Percentiles rank a stretch among this genome's conserved stretches.
phyloP scores from a whole-genome alignment of 164 flowering plant species.

The Tetracentron sinense region DNA sequence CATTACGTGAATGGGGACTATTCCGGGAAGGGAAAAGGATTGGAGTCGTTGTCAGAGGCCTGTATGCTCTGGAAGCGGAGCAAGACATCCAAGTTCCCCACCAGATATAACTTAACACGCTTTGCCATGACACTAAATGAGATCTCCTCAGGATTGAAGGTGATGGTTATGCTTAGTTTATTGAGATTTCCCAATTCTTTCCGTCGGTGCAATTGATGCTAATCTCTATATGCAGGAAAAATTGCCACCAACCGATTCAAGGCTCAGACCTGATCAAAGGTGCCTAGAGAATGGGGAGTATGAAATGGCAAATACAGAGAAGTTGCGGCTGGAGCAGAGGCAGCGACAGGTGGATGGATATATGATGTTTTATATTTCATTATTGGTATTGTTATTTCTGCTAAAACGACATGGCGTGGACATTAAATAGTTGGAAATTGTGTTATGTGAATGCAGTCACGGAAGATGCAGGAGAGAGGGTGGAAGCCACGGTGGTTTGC shows the following conservation, averaged over 20 bases:
- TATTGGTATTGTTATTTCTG: not conserved
- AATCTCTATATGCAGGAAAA: constrained; percentile 47
- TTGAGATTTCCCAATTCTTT: not conserved
- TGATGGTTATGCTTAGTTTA: constrained; percentile 5
- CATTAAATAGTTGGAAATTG: not conserved
- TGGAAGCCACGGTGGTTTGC: constrained; percentile 84
- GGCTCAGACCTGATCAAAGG: constrained; percentile 90
- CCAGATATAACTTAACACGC: constrained; percentile 72
- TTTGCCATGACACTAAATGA: constrained; percentile 73
- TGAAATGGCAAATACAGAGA: constrained; percentile 90
- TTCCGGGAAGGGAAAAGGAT: constrained; percentile 58
- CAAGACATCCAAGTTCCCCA: constrained; percentile 47
- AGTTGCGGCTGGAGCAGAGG: constrained; percentile 82
- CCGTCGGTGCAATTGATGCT: not conserved
- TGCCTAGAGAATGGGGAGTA: constrained; percentile 85
- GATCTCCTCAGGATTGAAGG: constrained; percentile 71
- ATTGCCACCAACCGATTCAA: constrained; percentile 91
- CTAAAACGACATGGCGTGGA: no score
- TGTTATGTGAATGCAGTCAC: constrained; percentile 38
- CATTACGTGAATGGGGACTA: constrained; percentile 75
- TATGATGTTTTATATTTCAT: not conserved
- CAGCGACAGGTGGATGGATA: constrained; percentile 79
- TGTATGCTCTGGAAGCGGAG: constrained; percentile 62
- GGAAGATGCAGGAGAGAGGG: constrained; percentile 83
- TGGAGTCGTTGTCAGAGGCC: constrained; percentile 43